Conservation (phyloP, 2,329 filamentous ascomycete species). For the Dothistroma septosporum region DNA sequence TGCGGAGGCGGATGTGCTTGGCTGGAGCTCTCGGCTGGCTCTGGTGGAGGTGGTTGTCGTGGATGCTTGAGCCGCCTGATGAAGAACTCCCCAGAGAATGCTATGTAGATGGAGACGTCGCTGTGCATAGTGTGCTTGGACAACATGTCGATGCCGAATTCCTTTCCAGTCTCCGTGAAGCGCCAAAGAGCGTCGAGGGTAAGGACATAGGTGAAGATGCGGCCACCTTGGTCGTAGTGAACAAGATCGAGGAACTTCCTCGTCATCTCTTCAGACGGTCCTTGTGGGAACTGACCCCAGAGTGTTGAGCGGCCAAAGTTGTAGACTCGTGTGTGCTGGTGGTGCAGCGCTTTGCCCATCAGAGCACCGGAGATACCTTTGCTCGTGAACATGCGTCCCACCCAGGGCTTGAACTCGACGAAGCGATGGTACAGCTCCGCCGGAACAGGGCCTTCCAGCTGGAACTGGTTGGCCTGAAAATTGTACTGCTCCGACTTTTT, state of each 20-base stretch:
- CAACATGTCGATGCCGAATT: conserved; percentile 88
- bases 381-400: conserved; percentile 81
- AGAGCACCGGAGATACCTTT: conserved; percentile 73
- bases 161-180: conserved; percentile 93
- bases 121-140: conserved; percentile 98
- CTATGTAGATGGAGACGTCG: conserved; percentile 85
- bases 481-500: conserved; percentile 61
- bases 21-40: conserved; percentile 45
- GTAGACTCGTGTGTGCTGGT: conserved; percentile 85
- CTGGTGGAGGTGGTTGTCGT: conserved; percentile 38
- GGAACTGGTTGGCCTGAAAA: conserved; percentile 90
- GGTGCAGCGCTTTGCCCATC: conserved; percentile 79
- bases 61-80: conserved; percentile 63
- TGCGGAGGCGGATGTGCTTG: conserved; percentile 40
- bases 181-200: conserved; percentile 81
- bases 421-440: conserved; percentile 80
- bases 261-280: conserved; percentile 66
- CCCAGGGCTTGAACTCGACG: conserved; percentile 87
- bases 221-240: conserved; percentile 79
- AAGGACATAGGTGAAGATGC: conserved; percentile 87
- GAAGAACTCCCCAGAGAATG: conserved; percentile 91
- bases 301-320: conserved; percentile 76
- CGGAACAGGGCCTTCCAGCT: conserved; percentile 78
- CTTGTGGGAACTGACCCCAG: conserved; percentile 58
- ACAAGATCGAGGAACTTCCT: conserved; percentile 79